phyloP scores from a whole-genome alignment of 192 early-diverging fungal genomes.

The Entomortierella beljakovae region DNA sequence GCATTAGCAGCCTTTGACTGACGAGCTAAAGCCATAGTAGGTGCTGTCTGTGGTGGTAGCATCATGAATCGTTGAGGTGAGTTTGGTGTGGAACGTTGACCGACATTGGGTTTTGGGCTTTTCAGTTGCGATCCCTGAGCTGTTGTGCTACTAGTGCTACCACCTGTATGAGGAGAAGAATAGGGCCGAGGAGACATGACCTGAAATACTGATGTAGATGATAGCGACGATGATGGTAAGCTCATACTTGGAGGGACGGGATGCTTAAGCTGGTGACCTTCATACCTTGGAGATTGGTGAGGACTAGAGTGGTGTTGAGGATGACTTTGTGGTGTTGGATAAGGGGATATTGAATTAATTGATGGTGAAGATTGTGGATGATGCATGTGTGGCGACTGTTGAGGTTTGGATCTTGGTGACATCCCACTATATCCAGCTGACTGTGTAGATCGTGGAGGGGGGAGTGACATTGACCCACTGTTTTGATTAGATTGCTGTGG shows the following conservation, averaged over 20 bases:
- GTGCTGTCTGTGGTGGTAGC: conserved; percentile 34
- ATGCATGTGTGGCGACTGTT: conserved; percentile 24
- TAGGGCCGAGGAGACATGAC: conserved; percentile 14
- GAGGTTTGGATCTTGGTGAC: conserved; percentile 44
- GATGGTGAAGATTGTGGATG: conserved; percentile 17
- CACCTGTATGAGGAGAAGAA: not conserved
- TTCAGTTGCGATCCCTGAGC: conserved; percentile 9
- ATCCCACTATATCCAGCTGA: conserved; percentile 4
- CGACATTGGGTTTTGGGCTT: conserved; percentile 12
- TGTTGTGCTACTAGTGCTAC: not conserved
- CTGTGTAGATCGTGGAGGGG: conserved; percentile 9
- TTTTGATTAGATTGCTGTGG: conserved; percentile 15
- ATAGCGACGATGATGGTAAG: conserved; percentile 34
- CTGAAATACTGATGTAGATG: conserved; percentile 30
- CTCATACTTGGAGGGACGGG: conserved; percentile 25
- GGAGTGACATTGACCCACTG: not conserved
- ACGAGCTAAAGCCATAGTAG: conserved; percentile 4
- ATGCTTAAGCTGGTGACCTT: conserved; percentile 16
- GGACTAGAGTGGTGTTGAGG: conserved; percentile 45
- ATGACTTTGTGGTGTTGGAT: conserved; percentile 47
- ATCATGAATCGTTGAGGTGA: conserved; percentile 47
- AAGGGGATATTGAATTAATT: conserved; percentile 34
- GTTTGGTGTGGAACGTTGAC: conserved; percentile 25
- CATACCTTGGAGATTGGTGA: conserved; percentile 24
- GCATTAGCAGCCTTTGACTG: not conserved